A percentile compares a stretch with the other conserved stretches of the same genome.
These are phyloP conservation scores for Diaporthe capsici DNA, from an alignment of 2,329 filamentous ascomycete genomes.

Conservation along the genomic window DNA sequence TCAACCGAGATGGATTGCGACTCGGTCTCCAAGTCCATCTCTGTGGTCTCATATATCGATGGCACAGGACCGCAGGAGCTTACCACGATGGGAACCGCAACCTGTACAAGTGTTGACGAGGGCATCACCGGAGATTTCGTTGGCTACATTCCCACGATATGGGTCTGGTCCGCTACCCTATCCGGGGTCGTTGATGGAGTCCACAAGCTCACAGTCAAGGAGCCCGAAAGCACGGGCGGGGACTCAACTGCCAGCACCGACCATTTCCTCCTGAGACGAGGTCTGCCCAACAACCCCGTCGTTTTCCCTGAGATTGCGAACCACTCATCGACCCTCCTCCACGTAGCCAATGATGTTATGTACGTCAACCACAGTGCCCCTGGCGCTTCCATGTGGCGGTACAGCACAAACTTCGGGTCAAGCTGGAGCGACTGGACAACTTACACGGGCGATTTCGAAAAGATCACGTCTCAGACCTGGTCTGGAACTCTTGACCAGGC, in stretches of 20 bases:
- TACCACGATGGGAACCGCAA: constrained; percentile 20
- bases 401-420: constrained; percentile 72
- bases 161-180: constrained; percentile 57
- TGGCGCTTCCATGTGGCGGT: constrained; percentile 73
- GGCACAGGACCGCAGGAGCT: constrained; percentile 38
- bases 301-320: constrained; percentile 69
- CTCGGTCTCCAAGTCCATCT: constrained; percentile 62
- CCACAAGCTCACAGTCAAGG: constrained; percentile 69
- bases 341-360: constrained; percentile 54
- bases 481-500: constrained; percentile 66
- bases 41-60: constrained; percentile 67
- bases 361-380: constrained; percentile 69
- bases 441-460: constrained; percentile 66
- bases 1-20: constrained; percentile 72
- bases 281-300: constrained; percentile 69
- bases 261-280: constrained; percentile 69
- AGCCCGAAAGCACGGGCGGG: constrained; percentile 60
- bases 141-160: constrained; percentile 66
- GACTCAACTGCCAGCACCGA: constrained; percentile 66
- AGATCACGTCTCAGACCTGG: constrained; percentile 66
- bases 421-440: constrained; percentile 70
- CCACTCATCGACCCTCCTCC: constrained; percentile 62
- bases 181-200: constrained; percentile 68
- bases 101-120: constrained; percentile 32
- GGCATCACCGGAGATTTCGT: constrained; percentile 54